Evolutionary conservation across 1,139 yeast species (phyloP), one percentile per base, ranked within the genome.

Genomic region (Lizanozyma gosingica): DNA sequence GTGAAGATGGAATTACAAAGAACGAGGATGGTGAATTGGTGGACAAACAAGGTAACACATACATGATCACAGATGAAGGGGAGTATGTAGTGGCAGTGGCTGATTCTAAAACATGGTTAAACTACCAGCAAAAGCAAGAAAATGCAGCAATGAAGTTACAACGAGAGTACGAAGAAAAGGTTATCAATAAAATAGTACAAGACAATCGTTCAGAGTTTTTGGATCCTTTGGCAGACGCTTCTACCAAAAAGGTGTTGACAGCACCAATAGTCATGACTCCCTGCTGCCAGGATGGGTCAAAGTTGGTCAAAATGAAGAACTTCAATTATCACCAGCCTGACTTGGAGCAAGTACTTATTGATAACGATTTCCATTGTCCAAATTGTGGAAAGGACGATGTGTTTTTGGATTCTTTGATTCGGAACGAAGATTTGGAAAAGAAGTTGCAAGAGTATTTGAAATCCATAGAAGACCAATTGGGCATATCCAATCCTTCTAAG

Each of bases 31-130:
- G 75, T 3, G 75, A 69, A 40, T 59, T 70, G 51, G 65, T 69
- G 8, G 84, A 83, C 57, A 76, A 75, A 11, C 79, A 74, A 42
- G 86, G 86, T 35, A 83, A 85, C 45, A 62, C 69, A 11, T 84
- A 84, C 45, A 79, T 92, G 83, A 80, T 92, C 47, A 87, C 92
- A 29, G 97, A 90, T 42, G 94, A 87, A 37, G 99, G 98, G 39
- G 88, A 90, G 54, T 92, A 85, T 58, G 98, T 94, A 8, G 83
- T 88, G 40, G 96, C 95, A 14, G 79, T 90, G 51, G 97, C 98
- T 1, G 98, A 92, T 63, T 78, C 80, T 39, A 84, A 83, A 52
- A 84, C 97, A 0, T 94, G 99, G 98, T 80, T 82, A 43, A 78
- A 73, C 41, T 88, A 80, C 57, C 95, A 87, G 59, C 80, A 82